Conservation (phyloP, 441 rosid genomes). For the Gossypium trilobum region DNA sequence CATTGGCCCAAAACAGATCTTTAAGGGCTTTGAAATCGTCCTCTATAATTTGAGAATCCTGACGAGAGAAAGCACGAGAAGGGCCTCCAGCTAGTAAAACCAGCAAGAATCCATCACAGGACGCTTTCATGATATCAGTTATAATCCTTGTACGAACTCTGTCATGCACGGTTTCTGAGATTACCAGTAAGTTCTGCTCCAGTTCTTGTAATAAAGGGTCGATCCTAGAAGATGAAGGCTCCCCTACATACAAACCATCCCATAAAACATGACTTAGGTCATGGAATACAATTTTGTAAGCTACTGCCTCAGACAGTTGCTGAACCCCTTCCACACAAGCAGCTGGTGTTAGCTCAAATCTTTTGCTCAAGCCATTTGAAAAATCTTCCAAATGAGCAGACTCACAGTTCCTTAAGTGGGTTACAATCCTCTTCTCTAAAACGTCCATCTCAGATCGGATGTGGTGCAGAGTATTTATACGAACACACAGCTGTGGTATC, state of each 20-base stretch:
- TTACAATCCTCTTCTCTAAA: conserved; percentile 73
- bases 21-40: conserved; percentile 81
- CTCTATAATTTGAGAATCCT: conserved; percentile 68
- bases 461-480: conserved; percentile 72
- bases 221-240: conserved; percentile 59
- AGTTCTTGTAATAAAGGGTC: conserved; percentile 68
- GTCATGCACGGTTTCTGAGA: conserved; percentile 70
- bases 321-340: conserved; percentile 87
- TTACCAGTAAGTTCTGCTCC: conserved; percentile 48
- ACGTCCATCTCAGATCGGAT: conserved; percentile 64
- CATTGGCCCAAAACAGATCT: conserved; percentile 87
- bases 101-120: conserved; percentile 80
- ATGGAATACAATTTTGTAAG: conserved; percentile 70
- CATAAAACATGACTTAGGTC: conserved; percentile 71
- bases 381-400: conserved; percentile 78
- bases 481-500: conserved; percentile 60
- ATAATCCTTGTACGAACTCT: conserved; percentile 70
- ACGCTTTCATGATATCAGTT: conserved; percentile 76
- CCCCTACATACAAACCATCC: conserved; percentile 87
- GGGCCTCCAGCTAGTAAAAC: conserved; percentile 97
- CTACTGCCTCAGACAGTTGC: conserved; percentile 72
- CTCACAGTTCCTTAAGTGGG: conserved; percentile 88
- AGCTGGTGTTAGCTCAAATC: conserved; percentile 68
- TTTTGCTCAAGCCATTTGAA: conserved; percentile 70
- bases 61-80: conserved; percentile 66